These are phyloP conservation scores for Neofusicoccum parvum DNA, from an alignment of 2,329 filamentous ascomycete genomes.

Conservation along the genomic window DNA sequence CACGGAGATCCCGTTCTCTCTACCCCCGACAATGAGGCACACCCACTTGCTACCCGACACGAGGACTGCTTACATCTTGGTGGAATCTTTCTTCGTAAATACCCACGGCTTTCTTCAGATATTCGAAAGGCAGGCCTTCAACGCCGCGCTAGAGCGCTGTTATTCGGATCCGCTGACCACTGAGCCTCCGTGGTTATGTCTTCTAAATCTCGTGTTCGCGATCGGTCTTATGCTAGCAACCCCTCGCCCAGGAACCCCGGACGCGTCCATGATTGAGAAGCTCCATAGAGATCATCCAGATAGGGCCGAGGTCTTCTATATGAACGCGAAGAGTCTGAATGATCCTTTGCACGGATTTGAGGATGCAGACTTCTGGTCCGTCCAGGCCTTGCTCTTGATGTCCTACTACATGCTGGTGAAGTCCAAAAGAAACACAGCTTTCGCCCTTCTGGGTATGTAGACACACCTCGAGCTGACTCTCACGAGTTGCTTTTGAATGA, in stretches of 20 bases:
- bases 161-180: constrained; percentile 57
- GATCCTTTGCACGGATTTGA: constrained; percentile 57
- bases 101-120: constrained; percentile 64
- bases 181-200: constrained; percentile 57
- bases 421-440: constrained; percentile 65
- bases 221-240: constrained; percentile 63
- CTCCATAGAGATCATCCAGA: constrained; percentile 53
- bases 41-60: constrained; percentile 60
- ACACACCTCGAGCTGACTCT: no score
- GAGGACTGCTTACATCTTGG: constrained; percentile 56
- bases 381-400: constrained; percentile 66
- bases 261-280: constrained; percentile 55
- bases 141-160: constrained; percentile 53
- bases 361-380: constrained; percentile 65
- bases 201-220: constrained; percentile 64
- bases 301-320: constrained; percentile 65
- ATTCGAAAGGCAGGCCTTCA: constrained; percentile 57
- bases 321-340: constrained; percentile 58
- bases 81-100: constrained; percentile 65
- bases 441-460: constrained; percentile 59
- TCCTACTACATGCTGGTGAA: constrained; percentile 64
- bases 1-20: constrained; percentile 55
- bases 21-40: constrained; percentile 49
- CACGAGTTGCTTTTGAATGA: neutral
- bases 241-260: constrained; percentile 52